Percentiles rank a stretch among this genome's conserved stretches.
Evolutionary conservation across 2,329 filamentous ascomycete genomes (phyloP).

Genomic region (Aaosphaeria pasadenensis): DNA sequence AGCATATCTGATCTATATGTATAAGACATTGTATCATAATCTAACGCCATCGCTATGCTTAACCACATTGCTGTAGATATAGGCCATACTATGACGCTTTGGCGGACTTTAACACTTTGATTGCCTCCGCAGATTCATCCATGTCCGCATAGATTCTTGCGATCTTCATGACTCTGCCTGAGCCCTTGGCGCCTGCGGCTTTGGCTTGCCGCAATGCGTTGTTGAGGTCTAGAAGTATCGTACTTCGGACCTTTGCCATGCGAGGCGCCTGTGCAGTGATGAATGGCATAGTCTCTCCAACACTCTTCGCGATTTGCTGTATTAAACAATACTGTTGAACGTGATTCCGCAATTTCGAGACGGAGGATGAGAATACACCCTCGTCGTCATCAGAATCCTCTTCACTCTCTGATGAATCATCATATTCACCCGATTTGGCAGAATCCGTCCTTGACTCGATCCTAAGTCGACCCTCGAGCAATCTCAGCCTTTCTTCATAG

Average conservation of each 20-base stretch:
- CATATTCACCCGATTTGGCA: slow-evolving; percentile 15
- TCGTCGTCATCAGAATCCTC: slow-evolving; percentile 29
- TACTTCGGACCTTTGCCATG: slow-evolving; percentile 58
- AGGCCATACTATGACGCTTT: slow-evolving; percentile 16
- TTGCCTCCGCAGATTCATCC: slow-evolving; percentile 57
- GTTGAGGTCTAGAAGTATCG: slow-evolving; percentile 63
- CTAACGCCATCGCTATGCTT: slow-evolving; percentile 49
- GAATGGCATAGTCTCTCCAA: slow-evolving; percentile 62
- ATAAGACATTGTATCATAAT: slow-evolving; percentile 35
- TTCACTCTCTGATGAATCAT: slow-evolving; percentile 22
- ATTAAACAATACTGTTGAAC: slow-evolving; percentile 58
- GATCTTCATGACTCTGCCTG: slow-evolving; percentile 51
- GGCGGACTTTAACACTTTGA: slow-evolving; percentile 52
- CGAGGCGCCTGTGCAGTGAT: slow-evolving; percentile 56
- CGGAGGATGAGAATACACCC: slow-evolving; percentile 20
- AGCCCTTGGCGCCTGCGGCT: slow-evolving; percentile 35
- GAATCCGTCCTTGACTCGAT: slow-evolving; percentile 40
- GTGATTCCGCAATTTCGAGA: slow-evolving; percentile 52
- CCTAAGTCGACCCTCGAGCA: slow-evolving; percentile 62
- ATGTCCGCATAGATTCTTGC: slow-evolving; percentile 61
- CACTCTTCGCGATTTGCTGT: slow-evolving; percentile 47
- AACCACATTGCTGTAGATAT: slow-evolving; percentile 8
- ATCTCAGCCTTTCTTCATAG: slow-evolving; percentile 59
- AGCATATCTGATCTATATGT: slow-evolving; percentile 16
- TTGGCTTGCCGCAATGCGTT: slow-evolving; percentile 60